Evolutionary conservation across 2,329 filamentous ascomycete genomes (phyloP), one percentile per base, ranked within the genome.

Genomic region (Pseudogymnoascus sp.): DNA sequence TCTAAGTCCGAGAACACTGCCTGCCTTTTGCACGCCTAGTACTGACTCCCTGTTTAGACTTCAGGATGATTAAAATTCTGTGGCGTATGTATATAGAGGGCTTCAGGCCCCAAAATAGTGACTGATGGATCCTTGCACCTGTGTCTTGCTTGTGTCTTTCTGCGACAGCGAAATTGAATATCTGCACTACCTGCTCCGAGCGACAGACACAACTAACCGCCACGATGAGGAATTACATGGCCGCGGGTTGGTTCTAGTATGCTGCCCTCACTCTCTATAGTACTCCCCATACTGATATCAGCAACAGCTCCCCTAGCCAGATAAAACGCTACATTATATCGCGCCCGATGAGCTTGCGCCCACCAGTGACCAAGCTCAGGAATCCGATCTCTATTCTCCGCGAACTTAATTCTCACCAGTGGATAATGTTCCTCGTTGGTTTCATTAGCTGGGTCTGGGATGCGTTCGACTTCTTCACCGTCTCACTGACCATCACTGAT

Each of bases 391-490:
- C 42, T 14, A 7, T 46, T 14, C 42, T 46, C 2, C 42, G 42
- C 21, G 42, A 46, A 46, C 42, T 46, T 3, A 25, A 46, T 23
- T 46, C 42, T 14, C 42, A 46, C 42, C 42, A 46, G 21, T 46
- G 42, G 42, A 21, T 11, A 40, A 60, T 60, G 59, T 38, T 40
- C 38, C 44, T 50, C 44, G 44, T 50, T 50, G 44, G 44, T 28
- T 50, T 50, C 21, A 28, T 50, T 4, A 50, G 44, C 44, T 50
- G 44, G 44, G 21, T 50, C 21, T 50, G 88, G 56, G 89, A 93
- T 73, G 89, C 89, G 6, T 92, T 91, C 73, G 89, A 91, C 74
- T 92, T 92, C 72, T 88, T 91, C 75, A 87, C 89, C 16, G 79
- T 92, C 1, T 89, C 86, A 1, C 90, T 92, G 66, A 88, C 90